Percentiles rank a stretch among this genome's conserved stretches.
phyloP scores from a whole-genome alignment of 139 green algal species.

The Asterochloris sp. region DNA sequence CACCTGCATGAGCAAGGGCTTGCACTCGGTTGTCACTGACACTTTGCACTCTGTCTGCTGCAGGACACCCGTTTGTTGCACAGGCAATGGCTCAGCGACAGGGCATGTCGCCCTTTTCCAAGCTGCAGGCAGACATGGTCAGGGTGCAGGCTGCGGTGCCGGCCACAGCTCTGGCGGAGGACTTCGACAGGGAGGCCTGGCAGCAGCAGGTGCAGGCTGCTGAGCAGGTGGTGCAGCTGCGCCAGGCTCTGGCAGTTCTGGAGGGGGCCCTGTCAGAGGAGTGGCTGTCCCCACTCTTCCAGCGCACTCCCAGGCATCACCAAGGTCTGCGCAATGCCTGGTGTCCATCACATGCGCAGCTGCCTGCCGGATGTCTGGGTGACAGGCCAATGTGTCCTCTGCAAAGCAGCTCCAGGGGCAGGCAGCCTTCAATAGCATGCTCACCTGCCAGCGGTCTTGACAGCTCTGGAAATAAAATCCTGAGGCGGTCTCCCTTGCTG shows the following conservation, averaged over 20 bases:
- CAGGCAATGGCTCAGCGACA: no score
- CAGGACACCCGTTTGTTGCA: not conserved
- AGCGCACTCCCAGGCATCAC: slow-evolving; percentile 20
- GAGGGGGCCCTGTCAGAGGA: slow-evolving; percentile 37
- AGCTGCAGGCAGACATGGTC: slow-evolving; percentile 46
- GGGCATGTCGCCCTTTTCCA: slow-evolving; percentile 6
- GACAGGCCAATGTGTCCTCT: no score
- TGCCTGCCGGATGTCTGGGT: no score
- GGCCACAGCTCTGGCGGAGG: slow-evolving; percentile 4
- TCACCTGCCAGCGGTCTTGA: no score
- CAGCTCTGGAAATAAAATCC: no score
- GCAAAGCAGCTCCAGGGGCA: no score
- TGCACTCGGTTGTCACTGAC: no score
- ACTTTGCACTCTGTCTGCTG: not conserved
- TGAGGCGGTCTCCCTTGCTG: no score
- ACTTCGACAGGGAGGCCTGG: slow-evolving; percentile 6
- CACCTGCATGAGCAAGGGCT: no score
- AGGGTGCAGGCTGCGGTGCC: slow-evolving; percentile 38
- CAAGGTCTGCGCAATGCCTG: no score
- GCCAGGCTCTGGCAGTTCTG: slow-evolving; percentile 52
- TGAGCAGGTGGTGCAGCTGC: slow-evolving; percentile 25
- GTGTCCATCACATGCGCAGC: no score
- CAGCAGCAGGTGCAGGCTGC: slow-evolving; percentile 19
- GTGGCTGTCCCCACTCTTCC: slow-evolving; percentile 31
- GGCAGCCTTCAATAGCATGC: no score